These are phyloP conservation scores for Metschnikowia sp. DNA, from an alignment of 805 yeast genomes.

Conservation along the genomic window DNA sequence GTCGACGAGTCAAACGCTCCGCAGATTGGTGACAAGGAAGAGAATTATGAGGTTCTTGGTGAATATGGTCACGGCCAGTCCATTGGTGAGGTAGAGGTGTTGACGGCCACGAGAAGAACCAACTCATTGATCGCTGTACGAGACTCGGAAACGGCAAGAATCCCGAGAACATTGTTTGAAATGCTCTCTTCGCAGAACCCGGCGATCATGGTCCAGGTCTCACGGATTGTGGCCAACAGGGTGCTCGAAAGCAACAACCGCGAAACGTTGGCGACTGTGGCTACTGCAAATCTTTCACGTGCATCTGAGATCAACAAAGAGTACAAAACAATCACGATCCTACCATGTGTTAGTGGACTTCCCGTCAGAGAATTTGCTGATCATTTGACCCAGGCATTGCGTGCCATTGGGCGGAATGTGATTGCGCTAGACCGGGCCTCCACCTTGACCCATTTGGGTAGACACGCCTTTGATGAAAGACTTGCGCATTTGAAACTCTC, in stretches of 20 bases:
- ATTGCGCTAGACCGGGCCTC: conserved; percentile 82
- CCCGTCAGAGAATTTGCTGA: conserved; percentile 86
- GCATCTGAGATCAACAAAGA: conserved; percentile 37
- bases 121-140: conserved; percentile 78
- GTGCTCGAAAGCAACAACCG: conserved; percentile 20
- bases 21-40: conserved; percentile 12
- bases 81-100: conserved; percentile 91
- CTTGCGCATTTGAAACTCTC: conserved; percentile 80
- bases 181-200: conserved; percentile 81
- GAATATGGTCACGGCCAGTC: conserved; percentile 95
- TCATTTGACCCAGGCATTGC: conserved; percentile 65
- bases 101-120: conserved; percentile 71
- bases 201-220: conserved; percentile 83
- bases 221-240: conserved; percentile 77
- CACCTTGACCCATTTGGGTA: conserved; percentile 74
- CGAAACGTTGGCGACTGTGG: conserved; percentile 13
- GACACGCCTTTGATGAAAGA: conserved; percentile 83
- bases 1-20: conserved; percentile 22
- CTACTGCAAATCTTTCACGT: conserved; percentile 31
- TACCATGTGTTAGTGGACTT: conserved; percentile 77
- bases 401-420: conserved; percentile 67
- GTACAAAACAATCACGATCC: conserved; percentile 78
- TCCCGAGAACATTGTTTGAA: conserved; percentile 87
- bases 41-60: conserved; percentile 44
- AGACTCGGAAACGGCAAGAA: conserved; percentile 90